These are phyloP conservation scores for Fusarium sp. DNA, from an alignment of 2,329 filamentous ascomycete species.

Conservation along the genomic window DNA sequence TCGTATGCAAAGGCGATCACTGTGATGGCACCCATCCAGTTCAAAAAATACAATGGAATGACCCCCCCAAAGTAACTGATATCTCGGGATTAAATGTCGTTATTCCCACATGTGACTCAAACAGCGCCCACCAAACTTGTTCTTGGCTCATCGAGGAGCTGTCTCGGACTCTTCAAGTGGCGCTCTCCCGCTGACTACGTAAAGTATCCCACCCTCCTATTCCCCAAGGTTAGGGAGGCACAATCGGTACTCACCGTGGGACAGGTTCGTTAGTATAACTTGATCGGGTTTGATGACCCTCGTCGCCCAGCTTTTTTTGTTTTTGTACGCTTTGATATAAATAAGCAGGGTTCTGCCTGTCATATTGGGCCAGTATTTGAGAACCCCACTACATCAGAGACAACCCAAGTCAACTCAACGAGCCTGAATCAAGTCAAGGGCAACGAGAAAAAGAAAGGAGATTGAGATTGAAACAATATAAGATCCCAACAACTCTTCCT, in stretches of 20 bases:
- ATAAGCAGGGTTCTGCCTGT: constrained; percentile 36
- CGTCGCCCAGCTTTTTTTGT: background rate
- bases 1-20: constrained; percentile 2
- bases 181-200: constrained; percentile 30
- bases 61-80: background rate
- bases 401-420: constrained; percentile 38
- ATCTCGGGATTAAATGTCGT: background rate
- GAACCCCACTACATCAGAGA: constrained; percentile 39
- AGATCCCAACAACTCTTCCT: constrained; percentile 10
- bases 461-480: constrained; percentile 7
- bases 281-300: background rate
- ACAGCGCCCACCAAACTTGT: constrained; percentile 1
- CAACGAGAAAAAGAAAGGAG: constrained; percentile 1
- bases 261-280: constrained; percentile 6
- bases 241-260: constrained; percentile 25
- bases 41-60: too few species aligned
- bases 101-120: constrained; percentile 38
- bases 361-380: constrained; percentile 17
- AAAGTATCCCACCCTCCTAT: constrained; percentile 8
- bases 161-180: constrained; percentile 24
- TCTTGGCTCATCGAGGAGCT: background rate
- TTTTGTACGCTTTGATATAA: constrained; percentile 15
- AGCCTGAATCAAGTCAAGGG: constrained; percentile 23
- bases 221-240: background rate
- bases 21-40: background rate